A percentile compares a stretch with the other conserved stretches of the same genome.
These are phyloP conservation scores for Vitis hybrid DNA, from an alignment of 177 flowering plant species.

Conservation along the genomic window DNA sequence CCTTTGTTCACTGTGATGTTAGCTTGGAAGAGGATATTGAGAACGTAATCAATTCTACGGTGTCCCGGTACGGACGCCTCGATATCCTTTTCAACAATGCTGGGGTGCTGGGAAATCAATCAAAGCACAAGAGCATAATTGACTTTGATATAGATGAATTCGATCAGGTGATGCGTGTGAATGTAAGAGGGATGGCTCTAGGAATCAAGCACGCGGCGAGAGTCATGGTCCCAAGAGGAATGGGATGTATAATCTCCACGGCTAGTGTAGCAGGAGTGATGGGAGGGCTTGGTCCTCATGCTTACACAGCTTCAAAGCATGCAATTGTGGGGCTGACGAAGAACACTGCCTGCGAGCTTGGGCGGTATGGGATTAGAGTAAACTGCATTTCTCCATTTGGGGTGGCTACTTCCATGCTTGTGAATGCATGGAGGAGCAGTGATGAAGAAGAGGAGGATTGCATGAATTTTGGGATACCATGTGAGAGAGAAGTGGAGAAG, in stretches of 20 bases:
- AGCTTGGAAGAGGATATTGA: slow-evolving; percentile 48
- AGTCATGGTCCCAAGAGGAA: slow-evolving; percentile 40
- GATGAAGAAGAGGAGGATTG: slow-evolving; percentile 32
- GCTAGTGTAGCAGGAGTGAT: slow-evolving; percentile 65
- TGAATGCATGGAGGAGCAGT: slow-evolving; percentile 46
- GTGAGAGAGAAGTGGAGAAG: slow-evolving; percentile 42
- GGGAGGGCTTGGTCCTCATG: slow-evolving; percentile 70
- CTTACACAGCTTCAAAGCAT: slow-evolving; percentile 71
- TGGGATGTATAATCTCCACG: slow-evolving; percentile 55
- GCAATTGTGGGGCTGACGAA: slow-evolving; percentile 67
- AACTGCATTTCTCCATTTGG: slow-evolving; percentile 79
- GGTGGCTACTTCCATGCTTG: slow-evolving; percentile 63
- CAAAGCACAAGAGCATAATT: slow-evolving; percentile 48
- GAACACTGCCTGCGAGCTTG: slow-evolving; percentile 68
- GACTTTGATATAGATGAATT: slow-evolving; percentile 51
- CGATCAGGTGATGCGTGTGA: slow-evolving; percentile 49
- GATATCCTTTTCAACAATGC: slow-evolving; percentile 72
- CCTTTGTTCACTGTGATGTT: slow-evolving; percentile 60
- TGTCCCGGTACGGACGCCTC: slow-evolving; percentile 39
- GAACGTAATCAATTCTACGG: slow-evolving; percentile 31
- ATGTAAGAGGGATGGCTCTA: slow-evolving; percentile 46
- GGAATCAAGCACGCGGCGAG: slow-evolving; percentile 69
- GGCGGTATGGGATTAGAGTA: slow-evolving; percentile 60
- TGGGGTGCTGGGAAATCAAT: slow-evolving; percentile 54
- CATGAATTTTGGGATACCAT: slow-evolving; percentile 22